These are phyloP conservation scores for Trametes punicea DNA, from an alignment of 768 basidiomycete genomes.

Conservation along the genomic window DNA sequence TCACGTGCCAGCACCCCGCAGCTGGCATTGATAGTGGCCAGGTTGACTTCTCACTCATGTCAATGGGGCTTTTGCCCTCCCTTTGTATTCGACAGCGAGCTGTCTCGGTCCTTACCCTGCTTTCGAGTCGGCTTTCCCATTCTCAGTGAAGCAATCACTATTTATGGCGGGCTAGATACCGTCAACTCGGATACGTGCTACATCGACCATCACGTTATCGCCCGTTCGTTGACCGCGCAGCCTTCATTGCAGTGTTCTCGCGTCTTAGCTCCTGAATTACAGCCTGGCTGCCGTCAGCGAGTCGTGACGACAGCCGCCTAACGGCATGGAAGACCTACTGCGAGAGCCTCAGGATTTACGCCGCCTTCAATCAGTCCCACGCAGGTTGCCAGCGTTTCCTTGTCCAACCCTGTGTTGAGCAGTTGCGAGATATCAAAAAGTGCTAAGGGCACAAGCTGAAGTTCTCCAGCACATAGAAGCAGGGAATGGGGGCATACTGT, in stretches of 20 bases:
- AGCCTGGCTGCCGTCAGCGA: slow-evolving; percentile 51
- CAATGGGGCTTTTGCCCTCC: no score
- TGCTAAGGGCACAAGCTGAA: slow-evolving; percentile 42
- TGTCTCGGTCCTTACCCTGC: no score
- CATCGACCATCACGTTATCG: slow-evolving; percentile 18
- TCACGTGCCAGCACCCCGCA: no score
- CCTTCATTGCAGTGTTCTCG: slow-evolving; percentile 50
- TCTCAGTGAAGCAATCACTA: no score
- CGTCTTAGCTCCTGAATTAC: slow-evolving; percentile 82
- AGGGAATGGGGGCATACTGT: slow-evolving; percentile 6
- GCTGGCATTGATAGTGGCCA: no score
- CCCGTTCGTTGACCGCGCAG: slow-evolving; percentile 29
- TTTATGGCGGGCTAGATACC: no score
- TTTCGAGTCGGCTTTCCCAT: no score
- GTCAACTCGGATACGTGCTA: background rate
- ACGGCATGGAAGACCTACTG: slow-evolving; percentile 50
- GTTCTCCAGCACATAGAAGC: no score
- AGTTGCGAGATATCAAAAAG: slow-evolving; percentile 86
- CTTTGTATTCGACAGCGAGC: no score
- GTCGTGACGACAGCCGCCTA: slow-evolving; percentile 6
- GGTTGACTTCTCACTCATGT: no score
- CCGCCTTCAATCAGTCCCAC: slow-evolving; percentile 91
- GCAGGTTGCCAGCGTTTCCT: slow-evolving; percentile 88
- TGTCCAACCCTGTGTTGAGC: slow-evolving; percentile 83
- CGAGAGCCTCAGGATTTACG: slow-evolving; percentile 88